phyloP scores from a whole-genome alignment of 2,329 filamentous ascomycete species.

The Eutypella sp. region DNA sequence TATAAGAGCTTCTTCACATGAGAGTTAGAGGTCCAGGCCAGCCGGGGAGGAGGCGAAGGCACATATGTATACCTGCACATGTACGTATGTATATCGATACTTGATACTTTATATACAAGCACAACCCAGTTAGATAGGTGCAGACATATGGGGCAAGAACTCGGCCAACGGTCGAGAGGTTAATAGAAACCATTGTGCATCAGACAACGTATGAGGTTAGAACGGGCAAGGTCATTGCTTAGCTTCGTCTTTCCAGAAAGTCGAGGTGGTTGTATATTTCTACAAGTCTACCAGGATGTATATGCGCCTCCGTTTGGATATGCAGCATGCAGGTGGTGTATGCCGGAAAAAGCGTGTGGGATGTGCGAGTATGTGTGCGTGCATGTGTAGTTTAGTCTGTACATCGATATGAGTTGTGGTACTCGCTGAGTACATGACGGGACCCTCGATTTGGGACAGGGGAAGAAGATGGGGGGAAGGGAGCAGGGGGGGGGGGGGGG shows the following conservation, averaged over 20 bases:
- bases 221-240: constrained; percentile 1
- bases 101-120: background rate
- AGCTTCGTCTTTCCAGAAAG: background rate
- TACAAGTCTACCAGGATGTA: background rate
- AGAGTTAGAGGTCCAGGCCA: constrained; percentile 23
- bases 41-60: constrained; percentile 39
- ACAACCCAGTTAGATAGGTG: background rate
- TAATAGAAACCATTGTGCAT: constrained; percentile 16
- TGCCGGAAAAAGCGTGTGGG: background rate
- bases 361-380: background rate
- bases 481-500: background rate
- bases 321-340: background rate
- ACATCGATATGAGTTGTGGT: background rate
- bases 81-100: constrained; percentile 4
- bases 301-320: background rate
- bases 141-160: constrained; percentile 1
- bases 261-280: background rate
- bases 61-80: constrained; percentile 36
- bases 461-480: no score
- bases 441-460: background rate
- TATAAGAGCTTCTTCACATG: constrained; percentile 18
- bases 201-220: constrained; percentile 23
- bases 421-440: background rate
- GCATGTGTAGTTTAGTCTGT: background rate
- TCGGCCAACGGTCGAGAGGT: constrained; percentile 21